phyloP scores from a whole-genome alignment of 257 asterid species.

The Salvia hispanica region DNA sequence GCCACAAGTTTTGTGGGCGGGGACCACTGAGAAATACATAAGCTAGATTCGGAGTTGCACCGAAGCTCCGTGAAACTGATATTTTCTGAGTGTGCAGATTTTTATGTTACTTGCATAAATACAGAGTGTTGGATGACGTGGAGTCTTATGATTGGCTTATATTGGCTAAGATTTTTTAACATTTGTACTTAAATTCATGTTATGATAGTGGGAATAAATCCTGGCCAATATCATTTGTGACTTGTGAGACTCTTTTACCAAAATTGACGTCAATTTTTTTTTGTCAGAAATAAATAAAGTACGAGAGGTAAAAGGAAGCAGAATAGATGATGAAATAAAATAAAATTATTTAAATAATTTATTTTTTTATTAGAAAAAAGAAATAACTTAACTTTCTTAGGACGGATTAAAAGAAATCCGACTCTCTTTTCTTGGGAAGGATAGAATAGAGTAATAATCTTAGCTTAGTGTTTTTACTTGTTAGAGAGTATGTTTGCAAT shows the following conservation, averaged over 20 bases:
- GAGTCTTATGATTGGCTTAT: conserved; percentile 15
- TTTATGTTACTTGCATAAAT: background rate
- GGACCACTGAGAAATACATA: conserved; percentile 36
- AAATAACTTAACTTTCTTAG: too few species aligned
- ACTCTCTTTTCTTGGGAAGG: too few species aligned
- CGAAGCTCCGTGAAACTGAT: conserved; percentile 34
- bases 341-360: too few species aligned
- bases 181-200: conserved; percentile 31
- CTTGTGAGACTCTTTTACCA: background rate
- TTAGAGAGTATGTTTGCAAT: too few species aligned
- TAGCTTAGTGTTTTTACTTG: too few species aligned
- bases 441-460: too few species aligned
- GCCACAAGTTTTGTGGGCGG: conserved; percentile 64
- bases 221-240: conserved; percentile 24
- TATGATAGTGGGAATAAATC: conserved; percentile 6
- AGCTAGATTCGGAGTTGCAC: conserved; percentile 37
- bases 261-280: too few species aligned
- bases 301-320: too few species aligned
- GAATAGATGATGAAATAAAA: too few species aligned
- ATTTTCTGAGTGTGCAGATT: conserved; percentile 18
- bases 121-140: conserved; percentile 35
- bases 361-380: too few species aligned
- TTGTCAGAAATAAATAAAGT: too few species aligned
- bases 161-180: conserved; percentile 18
- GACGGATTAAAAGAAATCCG: too few species aligned